Evolutionary conservation across 768 basidiomycete genomes (phyloP).

Genomic region (Mycena capillaripes): DNA sequence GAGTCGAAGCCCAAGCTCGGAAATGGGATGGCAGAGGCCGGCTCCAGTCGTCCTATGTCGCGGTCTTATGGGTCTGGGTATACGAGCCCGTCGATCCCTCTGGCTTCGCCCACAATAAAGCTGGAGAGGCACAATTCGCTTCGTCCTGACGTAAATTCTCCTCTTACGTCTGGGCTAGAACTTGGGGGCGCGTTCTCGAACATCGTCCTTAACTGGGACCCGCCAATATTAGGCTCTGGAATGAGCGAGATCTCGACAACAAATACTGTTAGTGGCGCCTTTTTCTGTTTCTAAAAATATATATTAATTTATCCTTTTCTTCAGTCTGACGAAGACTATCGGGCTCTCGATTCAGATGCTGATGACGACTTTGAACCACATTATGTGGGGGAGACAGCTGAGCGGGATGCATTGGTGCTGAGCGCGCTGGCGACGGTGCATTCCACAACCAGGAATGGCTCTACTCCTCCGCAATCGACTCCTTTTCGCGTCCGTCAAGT

Average conservation of each 20-base stretch:
- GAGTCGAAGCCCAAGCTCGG: slow-evolving; percentile 28
- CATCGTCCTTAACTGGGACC: slow-evolving; percentile 37
- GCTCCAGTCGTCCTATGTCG: slow-evolving; percentile 20
- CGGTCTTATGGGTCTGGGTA: slow-evolving; percentile 31
- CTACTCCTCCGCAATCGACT: slow-evolving; percentile 31
- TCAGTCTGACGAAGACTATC: slow-evolving; percentile 28
- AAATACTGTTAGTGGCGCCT: not conserved
- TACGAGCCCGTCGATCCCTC: slow-evolving; percentile 29
- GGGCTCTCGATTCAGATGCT: slow-evolving; percentile 35
- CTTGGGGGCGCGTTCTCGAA: slow-evolving; percentile 35
- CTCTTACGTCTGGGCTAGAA: slow-evolving; percentile 35
- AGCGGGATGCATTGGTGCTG: slow-evolving; percentile 33
- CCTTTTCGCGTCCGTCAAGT: slow-evolving; percentile 38
- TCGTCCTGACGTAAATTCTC: slow-evolving; percentile 35
- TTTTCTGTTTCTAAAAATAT: not conserved
- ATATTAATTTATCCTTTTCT: not conserved
- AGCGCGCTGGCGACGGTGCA: slow-evolving; percentile 33
- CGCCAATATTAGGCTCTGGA: slow-evolving; percentile 7
- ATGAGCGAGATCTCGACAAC: slow-evolving; percentile 13
- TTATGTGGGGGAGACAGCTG: slow-evolving; percentile 36
- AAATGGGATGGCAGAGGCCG: slow-evolving; percentile 23
- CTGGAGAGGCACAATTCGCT: slow-evolving; percentile 36
- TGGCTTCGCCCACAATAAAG: slow-evolving; percentile 33
- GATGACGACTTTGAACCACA: slow-evolving; percentile 38
- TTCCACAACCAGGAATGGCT: slow-evolving; percentile 27